phyloP scores from a whole-genome alignment of 228 moss, liverwort and hornwort genomes.

The Sphagnum magellanicum region DNA sequence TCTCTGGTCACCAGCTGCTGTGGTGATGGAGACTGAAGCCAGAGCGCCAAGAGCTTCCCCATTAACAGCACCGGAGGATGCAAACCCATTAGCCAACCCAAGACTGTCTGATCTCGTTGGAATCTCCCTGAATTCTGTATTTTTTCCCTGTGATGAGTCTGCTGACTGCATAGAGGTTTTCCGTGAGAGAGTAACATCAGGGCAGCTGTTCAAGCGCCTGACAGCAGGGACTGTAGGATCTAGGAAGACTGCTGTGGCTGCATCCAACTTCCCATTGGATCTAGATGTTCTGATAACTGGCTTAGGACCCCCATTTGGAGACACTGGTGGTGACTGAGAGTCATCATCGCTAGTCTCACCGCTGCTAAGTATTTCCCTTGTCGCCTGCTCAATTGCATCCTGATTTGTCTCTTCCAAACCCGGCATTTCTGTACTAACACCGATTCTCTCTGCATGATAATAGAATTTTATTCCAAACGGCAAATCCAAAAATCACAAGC shows the following conservation, averaged over 20 bases:
- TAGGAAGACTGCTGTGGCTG: constrained; percentile 4
- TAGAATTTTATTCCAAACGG: too few species aligned
- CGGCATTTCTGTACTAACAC: too few species aligned
- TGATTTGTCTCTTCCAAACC: too few species aligned
- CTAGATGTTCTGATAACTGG: too few species aligned
- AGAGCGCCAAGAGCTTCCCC: neutral
- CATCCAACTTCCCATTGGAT: neutral
- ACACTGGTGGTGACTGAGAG: too few species aligned
- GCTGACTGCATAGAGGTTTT: constrained; percentile 1
- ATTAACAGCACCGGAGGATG: neutral
- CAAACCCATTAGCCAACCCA: neutral
- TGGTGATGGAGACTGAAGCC: neutral
- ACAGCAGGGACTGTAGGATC: constrained; percentile 9
- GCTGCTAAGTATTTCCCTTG: too few species aligned
- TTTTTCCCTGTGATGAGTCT: neutral
- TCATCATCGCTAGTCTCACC: too few species aligned
- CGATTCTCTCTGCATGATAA: too few species aligned
- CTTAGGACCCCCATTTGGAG: too few species aligned
- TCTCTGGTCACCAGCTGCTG: constrained; percentile 2
- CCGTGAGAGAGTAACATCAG: neutral
- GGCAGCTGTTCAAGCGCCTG: constrained; percentile 17
- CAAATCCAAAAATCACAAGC: too few species aligned
- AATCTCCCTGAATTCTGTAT: neutral
- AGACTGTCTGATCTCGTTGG: neutral
- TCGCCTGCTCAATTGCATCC: too few species aligned